Evolutionary conservation across 192 early-diverging fungal genomes (phyloP), one percentile per base, ranked within the genome.

Genomic region (Coemansia sp.): DNA sequence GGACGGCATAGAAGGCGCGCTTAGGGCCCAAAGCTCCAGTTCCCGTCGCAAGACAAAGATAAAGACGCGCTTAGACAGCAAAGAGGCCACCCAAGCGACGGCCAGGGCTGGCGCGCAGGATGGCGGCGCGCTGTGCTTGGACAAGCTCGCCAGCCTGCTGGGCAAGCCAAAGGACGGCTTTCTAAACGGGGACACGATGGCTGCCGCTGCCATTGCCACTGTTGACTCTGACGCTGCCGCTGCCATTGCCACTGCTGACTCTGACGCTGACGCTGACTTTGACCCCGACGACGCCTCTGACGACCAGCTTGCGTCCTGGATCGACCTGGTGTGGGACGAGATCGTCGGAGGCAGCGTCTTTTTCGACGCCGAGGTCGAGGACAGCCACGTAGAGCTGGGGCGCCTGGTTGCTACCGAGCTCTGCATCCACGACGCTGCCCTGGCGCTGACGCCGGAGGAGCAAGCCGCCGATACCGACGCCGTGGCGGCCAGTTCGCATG

Each of bases 301-400:
- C 56, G 57, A 59, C 18, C 69, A 72, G 56, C 66, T 78, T 19
- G 62, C 18, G 11, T 36, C 29, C 11, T 78, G 75, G 75, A 72
- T 78, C 16, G 56, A 67, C 14, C 23, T 1, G 25, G 69, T 72
- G 8, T 78, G 75, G 75, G 60, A 72, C 30, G 20, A 6, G n/a
- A 72, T 78, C 25, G 27, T 5, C 11, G 53, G 28, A 0, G n/a
- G 59, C 34, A 16, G 32, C 2, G 18, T 68, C 5, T 72, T 59
- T 48, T 22, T 48, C 0, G 42, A 48, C 14, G 24, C 52, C 2
- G n/a, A 58, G 25, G 69, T 69, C 0, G 65, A 72, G 39, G 55
- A 58, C 56, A 45, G 52, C 49, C 62, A 78, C 48, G 53, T 61
- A 23, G 75, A 78, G 20, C 57, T 78, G 3, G 56, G 55, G 2